Evolutionary conservation across 768 basidiomycete genomes (phyloP).

Genomic region (Vishniacozyma victoriae): DNA sequence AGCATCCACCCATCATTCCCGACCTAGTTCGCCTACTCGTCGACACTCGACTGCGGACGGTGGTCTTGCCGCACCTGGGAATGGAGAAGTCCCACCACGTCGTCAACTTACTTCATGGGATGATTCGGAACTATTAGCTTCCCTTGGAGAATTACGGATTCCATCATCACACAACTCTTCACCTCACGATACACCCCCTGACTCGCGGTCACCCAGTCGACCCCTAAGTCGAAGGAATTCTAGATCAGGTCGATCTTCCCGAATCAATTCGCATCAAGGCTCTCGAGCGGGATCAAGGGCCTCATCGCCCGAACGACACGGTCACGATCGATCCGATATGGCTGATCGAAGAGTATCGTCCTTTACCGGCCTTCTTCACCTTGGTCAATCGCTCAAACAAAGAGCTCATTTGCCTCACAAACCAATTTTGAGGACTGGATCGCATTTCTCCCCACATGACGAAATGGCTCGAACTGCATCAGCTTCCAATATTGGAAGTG

Average conservation of each 20-base stretch:
- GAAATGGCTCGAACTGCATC: not conserved
- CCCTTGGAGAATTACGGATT: conserved; percentile 51
- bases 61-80: conserved; percentile 9
- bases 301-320: conserved; percentile 57
- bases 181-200: conserved; percentile 43
- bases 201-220: conserved; percentile 33
- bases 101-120: conserved; percentile 58
- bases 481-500: not conserved
- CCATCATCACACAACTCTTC: conserved; percentile 30
- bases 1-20: conserved; percentile 22
- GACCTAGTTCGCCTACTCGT: conserved; percentile 26
- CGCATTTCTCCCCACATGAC: not conserved
- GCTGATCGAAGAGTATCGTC: too few species aligned
- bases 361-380: conserved; percentile 58
- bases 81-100: conserved; percentile 36
- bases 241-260: conserved; percentile 38
- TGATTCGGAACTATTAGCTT: conserved; percentile 74
- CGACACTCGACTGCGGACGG: not conserved
- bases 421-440: not conserved
- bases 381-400: conserved; percentile 53
- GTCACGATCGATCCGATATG: too few species aligned
- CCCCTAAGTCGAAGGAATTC: conserved; percentile 45
- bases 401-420: not conserved
- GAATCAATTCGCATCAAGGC: too few species aligned
- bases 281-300: conserved; percentile 51